Percentiles rank a stretch among this genome's conserved stretches.
These are phyloP conservation scores for Paramecium sonneborni DNA, from an alignment of 73 alveolate species.

Conservation along the genomic window DNA sequence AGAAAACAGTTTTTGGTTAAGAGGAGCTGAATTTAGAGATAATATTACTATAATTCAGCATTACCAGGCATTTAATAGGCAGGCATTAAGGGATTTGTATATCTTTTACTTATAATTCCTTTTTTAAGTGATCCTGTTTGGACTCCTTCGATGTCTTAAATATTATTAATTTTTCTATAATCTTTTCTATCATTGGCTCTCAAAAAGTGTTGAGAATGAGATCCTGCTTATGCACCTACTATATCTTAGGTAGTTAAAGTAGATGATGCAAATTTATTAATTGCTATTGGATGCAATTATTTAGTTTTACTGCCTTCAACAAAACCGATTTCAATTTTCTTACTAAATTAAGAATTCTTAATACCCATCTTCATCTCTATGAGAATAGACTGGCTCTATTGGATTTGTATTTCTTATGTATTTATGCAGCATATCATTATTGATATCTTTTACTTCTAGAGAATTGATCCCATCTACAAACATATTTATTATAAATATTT, in stretches of 20 bases:
- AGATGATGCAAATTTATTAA: conserved; percentile 32
- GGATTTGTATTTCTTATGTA: conserved; percentile 33
- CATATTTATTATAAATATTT: background rate
- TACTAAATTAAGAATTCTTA: background rate
- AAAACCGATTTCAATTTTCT: background rate
- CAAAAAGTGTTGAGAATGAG: conserved; percentile 16
- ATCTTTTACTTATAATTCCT: conserved; percentile 14
- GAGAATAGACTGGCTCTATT: background rate
- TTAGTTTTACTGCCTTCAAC: conserved; percentile 28
- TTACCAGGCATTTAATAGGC: conserved; percentile 39
- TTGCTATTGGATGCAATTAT: conserved; percentile 20
- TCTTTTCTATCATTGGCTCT: conserved; percentile 52
- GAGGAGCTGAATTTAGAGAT: background rate
- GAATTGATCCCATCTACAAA: background rate
- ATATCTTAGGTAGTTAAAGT: conserved; percentile 13
- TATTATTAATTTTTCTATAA: background rate
- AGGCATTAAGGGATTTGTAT: conserved; percentile 7
- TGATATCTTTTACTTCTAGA: background rate
- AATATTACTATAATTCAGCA: background rate
- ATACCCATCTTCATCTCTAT: conserved; percentile 35
- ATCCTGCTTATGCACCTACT: conserved; percentile 34
- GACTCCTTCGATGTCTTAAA: conserved; percentile 38
- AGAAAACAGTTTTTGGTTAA: background rate
- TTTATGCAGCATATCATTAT: conserved; percentile 30
- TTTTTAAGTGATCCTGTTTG: conserved; percentile 45